Conservation (phyloP, 768 basidiomycete genomes). For the Suillus alpinus region DNA sequence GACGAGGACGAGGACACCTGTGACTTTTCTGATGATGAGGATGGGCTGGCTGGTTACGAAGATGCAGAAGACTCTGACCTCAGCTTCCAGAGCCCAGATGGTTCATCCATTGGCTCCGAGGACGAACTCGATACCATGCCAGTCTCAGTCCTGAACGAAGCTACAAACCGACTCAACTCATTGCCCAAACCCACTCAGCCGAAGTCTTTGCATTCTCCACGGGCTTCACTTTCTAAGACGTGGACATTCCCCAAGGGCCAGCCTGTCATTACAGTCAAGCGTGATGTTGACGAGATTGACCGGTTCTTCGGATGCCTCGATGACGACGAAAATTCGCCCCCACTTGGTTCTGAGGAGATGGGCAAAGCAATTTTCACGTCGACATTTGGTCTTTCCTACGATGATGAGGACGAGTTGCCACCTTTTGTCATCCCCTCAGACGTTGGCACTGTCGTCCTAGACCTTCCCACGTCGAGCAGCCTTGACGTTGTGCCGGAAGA, state of each 20-base stretch:
- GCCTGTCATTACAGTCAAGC: constrained; percentile 16
- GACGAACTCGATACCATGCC: constrained; percentile 38
- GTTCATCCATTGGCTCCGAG: constrained; percentile 54
- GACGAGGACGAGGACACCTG: constrained; percentile 29
- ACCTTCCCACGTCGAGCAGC: constrained; percentile 20
- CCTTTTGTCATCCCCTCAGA: constrained; percentile 49
- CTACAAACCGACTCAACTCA: constrained; percentile 3
- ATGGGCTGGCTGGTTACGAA: constrained; percentile 64
- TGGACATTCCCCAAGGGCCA: constrained; percentile 63
- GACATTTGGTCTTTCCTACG: constrained; percentile 41
- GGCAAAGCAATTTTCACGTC: constrained; percentile 59
- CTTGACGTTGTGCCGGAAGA: constrained; percentile 46
- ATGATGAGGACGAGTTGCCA: constrained; percentile 45
- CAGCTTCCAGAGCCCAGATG: constrained; percentile 39
- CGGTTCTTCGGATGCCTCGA: constrained; percentile 73
- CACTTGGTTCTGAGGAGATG: constrained; percentile 44
- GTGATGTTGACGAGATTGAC: constrained; percentile 53
- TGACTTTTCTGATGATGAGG: constrained; percentile 47
- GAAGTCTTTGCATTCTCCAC: constrained; percentile 25
- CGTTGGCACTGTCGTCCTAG: constrained; percentile 41
- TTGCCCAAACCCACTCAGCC: constrained; percentile 15
- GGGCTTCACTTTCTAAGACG: constrained; percentile 54
- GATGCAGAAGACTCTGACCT: constrained; percentile 63
- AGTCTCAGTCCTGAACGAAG: constrained; percentile 20
- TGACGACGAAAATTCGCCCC: constrained; percentile 50